Conservation (phyloP, 1,284 basidiomycete species). For the Heterobasidion occidentale region DNA sequence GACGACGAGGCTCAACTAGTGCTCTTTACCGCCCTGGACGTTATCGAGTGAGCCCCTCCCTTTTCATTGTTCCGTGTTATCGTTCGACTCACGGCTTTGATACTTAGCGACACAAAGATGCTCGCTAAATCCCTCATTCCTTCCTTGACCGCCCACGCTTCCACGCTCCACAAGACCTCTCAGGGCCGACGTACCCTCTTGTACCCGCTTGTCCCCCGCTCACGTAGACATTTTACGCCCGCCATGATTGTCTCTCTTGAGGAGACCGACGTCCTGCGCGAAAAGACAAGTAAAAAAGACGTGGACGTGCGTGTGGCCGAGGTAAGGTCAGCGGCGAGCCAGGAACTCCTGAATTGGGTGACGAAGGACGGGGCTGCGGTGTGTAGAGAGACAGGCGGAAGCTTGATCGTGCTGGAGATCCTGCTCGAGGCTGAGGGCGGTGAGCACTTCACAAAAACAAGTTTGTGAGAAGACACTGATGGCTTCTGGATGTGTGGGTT, state of each 20-base stretch:
- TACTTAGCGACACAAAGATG: constrained; percentile 76
- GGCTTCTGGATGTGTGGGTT: not conserved
- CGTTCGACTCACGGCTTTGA: not conserved
- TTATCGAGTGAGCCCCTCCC: constrained; percentile 61
- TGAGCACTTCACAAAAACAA: constrained; percentile 25
- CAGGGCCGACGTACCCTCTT: constrained; percentile 74
- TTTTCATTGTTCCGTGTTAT: not conserved
- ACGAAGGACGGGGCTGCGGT: constrained; percentile 49
- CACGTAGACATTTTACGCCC: constrained; percentile 77
- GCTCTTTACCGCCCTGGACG: constrained; percentile 80
- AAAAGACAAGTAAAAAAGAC: constrained; percentile 77
- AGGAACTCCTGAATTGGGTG: constrained; percentile 61
- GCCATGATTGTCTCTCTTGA: constrained; percentile 61
- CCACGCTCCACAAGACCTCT: constrained; percentile 45
- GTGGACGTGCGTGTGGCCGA: constrained; percentile 53
- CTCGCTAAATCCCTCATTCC: constrained; percentile 70
- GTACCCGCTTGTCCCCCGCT: constrained; percentile 75
- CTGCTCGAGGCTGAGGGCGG: constrained; percentile 79
- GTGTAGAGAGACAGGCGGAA: constrained; percentile 69
- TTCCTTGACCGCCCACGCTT: constrained; percentile 47
- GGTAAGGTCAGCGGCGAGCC: constrained; percentile 62
- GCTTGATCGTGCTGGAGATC: constrained; percentile 69
- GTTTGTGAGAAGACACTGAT: too few species aligned
- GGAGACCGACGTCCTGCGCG: constrained; percentile 59
- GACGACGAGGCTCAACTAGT: constrained; percentile 86